Conservation (phyloP, 2,329 filamentous ascomycete species). For the Pseudocercospora cruenta region DNA sequence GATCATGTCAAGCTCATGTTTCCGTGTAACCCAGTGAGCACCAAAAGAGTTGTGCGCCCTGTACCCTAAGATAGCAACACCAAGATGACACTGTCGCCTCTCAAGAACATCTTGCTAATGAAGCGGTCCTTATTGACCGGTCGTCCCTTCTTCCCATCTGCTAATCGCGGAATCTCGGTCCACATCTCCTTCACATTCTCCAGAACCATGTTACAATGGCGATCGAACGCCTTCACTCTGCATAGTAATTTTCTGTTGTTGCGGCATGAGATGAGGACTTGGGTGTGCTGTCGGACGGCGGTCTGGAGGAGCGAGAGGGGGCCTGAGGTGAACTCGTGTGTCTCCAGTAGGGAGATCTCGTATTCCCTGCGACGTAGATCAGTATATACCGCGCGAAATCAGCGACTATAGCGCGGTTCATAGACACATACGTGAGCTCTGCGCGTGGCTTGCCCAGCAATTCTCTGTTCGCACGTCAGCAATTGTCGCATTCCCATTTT, state of each 20-base stretch:
- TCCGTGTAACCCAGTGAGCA: too few relatives aligned
- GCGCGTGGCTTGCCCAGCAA: constrained; percentile 84
- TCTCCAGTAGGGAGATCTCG: constrained; percentile 80
- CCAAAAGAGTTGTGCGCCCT: background rate
- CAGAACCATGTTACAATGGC: constrained; percentile 98
- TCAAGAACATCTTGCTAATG: constrained; percentile 95
- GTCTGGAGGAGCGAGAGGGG: constrained; percentile 95
- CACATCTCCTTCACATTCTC: constrained; percentile 99
- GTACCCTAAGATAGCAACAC: constrained; percentile 63
- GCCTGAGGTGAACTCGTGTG: constrained; percentile 77
- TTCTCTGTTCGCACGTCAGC: constrained; percentile 60
- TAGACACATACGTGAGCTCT: constrained; percentile 78
- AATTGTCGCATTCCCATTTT: background rate
- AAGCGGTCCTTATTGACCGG: constrained; percentile 97
- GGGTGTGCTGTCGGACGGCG: constrained; percentile 88
- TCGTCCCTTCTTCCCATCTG: constrained; percentile 83
- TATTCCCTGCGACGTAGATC: constrained; percentile 68
- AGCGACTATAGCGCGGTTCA: constrained; percentile 7
- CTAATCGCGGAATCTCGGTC: constrained; percentile 86
- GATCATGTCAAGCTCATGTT: background rate
- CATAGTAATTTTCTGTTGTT: constrained; percentile 98
- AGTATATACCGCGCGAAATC: background rate
- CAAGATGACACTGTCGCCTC: constrained; percentile 85
- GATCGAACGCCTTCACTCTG: constrained; percentile 96
- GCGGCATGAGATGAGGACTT: constrained; percentile 95